Evolutionary conservation across 768 basidiomycete species (phyloP), one percentile per base, ranked within the genome.

Genomic region (Botryobasidium botryosum): DNA sequence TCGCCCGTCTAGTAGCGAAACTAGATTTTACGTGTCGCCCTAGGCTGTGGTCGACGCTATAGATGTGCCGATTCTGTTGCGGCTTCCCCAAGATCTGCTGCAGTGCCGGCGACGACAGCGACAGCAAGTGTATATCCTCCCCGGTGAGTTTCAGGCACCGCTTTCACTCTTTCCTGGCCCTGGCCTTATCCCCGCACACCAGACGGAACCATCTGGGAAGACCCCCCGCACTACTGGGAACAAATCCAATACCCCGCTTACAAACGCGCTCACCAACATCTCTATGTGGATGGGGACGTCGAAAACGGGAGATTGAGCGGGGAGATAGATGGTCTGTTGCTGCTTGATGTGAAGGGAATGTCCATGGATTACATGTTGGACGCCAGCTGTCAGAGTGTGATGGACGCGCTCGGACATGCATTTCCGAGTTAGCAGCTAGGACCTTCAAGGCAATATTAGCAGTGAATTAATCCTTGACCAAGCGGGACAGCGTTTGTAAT

Each of bases 201-300:
- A 86, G 85, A 86, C 67, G 84, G 83, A n/a, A 57, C 72, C n/a
- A 61, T 84, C n/a, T 94, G 88, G 88, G 69, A 71, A 37, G 90
- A 92, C 59, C 90, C 86, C 21, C 85, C 87, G 13, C 51, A 67
- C 32, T 92, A 92, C 62, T 94, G 85, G 76, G 84, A 91, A 51
- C 67, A 84, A 46, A 85, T 97, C 48, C 88, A 90, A 43, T 97
- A 83, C 65, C 94, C 94, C 0, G 91, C 85, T 2, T 97, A 92
- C 58, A 59, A 88, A 32, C 72, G 78, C 32, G 90, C 90, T 6
- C 82, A 94, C 60, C 53, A 58, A 42, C 68, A 70, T 8, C 64
- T 91, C 24, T 88, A 96, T 58, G 65, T 69, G 51, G 62, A 67
- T 44, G 79, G 72, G 28, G 79, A 92, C 55, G 72, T 91, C 6